Evolutionary conservation across 805 yeast genomes (phyloP), one percentile per base, ranked within the genome.

Genomic region (Sugiyamaella americana): DNA sequence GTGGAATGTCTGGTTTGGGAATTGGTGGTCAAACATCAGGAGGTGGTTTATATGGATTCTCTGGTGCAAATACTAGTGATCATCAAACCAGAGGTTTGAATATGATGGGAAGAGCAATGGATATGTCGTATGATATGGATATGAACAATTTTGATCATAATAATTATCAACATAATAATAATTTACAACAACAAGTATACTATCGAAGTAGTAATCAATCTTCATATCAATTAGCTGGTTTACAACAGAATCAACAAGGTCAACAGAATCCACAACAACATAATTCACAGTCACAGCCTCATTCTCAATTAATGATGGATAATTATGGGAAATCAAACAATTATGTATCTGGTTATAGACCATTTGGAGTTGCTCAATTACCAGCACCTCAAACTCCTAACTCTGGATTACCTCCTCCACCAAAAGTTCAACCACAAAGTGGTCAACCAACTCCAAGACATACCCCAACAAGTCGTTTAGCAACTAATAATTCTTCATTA

Each of bases 311-410:
- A 11, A 10, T 35, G 17, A 26, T 26, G 32, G 32, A 26, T 26
- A 26, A 8, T 26, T 26, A 26, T n/a, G 43, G 34, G 6, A 24
- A 22, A 17, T 41, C 44, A 10, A 34, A 44, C 21, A 35, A 36
- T 22, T 50, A 50, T 37, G 38, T 47, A 8, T 40, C 46, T 36
- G 50, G 51, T 11, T 52, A 47, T 44, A 22, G 49, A 40, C 54
- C 54, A n/a, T 51, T 51, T 24, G 54, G 51, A 19, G 36, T 50
- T 3, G 46, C 50, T 13, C 23, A 13, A 19, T 38, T 23, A 21
- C 41, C 24, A 10, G 41, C 26, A 5, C 29, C 24, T 19, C 26
- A 24, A 21, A 10, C 10, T 6, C 10, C 18, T 35, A 16, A 16
- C 21, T 6, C 11, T 11, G 13, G 18, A 16, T 8, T 8, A 6